Base-by-base conservation (phyloP, 306 rosid species). In the Hippophae gyantsensis region DNA sequence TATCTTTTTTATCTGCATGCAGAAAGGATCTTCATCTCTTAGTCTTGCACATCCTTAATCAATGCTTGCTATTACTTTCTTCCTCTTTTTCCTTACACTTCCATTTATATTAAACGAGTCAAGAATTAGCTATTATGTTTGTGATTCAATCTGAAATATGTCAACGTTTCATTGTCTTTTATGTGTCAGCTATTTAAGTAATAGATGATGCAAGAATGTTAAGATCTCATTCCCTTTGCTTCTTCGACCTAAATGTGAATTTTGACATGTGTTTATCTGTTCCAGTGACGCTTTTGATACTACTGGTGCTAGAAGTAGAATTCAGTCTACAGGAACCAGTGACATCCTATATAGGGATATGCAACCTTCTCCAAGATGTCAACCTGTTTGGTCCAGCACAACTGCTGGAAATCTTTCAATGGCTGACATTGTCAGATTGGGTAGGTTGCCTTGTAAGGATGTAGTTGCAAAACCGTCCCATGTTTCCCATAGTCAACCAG, bases 361-460 rank as follows among this genome's bases (percentile, higher is more conserved):
- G 43, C 75, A 72, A 67, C 71, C 72, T 56, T 71, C 85, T 59
- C 6, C 48, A 53, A 77, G 73, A 59, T 60, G 56, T 67, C 69
- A 69, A 52, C 65, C 83, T 61, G 14, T 66, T 50, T 66, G 60
- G 66, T 42, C 18, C 42, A 73, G 78, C 47, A 70, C 54, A 60
- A 75, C 67, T 62, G 77, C 56, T 49, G 84, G 69, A 53, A 70
- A 72, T 66, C 80, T 77, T 74, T 78, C 90, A 54, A 81, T 79
- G 85, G 90, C 86, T 53, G 90, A 86, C 62, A 40, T 86, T 70
- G 84, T 86, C 7, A 81, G 72, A 70, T 66, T 81, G 79, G 90
- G 86, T 52, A 77, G 25, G 52, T 51, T 67, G 7, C 65, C 58
- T 3, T 8, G 72, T 32, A 76, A 77, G 61, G 83, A 71, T 61